phyloP scores from a whole-genome alignment of 2,329 filamentous ascomycete species.

The Lasiodiplodia theobromae region DNA sequence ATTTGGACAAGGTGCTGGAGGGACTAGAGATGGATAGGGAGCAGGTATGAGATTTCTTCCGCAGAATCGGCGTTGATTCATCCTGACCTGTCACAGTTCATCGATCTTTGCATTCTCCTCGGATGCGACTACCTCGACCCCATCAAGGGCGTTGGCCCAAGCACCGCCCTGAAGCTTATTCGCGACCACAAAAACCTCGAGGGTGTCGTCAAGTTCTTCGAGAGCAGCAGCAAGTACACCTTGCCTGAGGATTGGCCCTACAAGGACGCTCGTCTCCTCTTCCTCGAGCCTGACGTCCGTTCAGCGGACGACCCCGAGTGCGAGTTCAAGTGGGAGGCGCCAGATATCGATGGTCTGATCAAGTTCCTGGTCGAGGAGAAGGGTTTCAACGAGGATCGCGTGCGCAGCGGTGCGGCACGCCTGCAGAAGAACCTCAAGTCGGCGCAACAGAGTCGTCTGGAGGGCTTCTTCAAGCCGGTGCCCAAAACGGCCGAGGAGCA shows the following conservation, averaged over 20 bases:
- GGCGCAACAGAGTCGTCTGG: constrained; percentile 86
- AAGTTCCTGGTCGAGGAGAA: constrained; percentile 92
- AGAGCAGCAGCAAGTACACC: constrained; percentile 77
- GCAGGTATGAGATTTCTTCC: constrained; percentile 65
- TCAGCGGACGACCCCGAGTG: constrained; percentile 83
- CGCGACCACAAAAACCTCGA: constrained; percentile 90
- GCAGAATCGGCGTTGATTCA: background rate
- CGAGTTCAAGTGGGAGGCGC: constrained; percentile 97
- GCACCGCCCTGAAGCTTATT: constrained; percentile 91
- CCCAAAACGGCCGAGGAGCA: constrained; percentile 89
- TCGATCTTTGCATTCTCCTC: constrained; percentile 95
- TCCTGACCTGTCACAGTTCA: constrained; percentile 68
- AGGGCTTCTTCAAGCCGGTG: constrained; percentile 95
- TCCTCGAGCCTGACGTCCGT: constrained; percentile 89
- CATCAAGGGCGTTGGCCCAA: constrained; percentile 91
- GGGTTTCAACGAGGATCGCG: constrained; percentile 94
- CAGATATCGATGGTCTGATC: constrained; percentile 87
- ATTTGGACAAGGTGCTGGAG: constrained; percentile 83
- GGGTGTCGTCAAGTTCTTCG: constrained; percentile 83
- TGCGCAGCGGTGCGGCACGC: constrained; percentile 77
- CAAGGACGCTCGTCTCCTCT: constrained; percentile 87
- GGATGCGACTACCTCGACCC: constrained; percentile 98
- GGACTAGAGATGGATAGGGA: constrained; percentile 86
- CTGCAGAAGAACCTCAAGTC: constrained; percentile 91
- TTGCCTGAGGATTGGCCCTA: constrained; percentile 98